Percentiles rank a stretch among this genome's conserved stretches.
Conservation (phyloP, 164 flowering plant species). For the Aristolochia californica region DNA sequence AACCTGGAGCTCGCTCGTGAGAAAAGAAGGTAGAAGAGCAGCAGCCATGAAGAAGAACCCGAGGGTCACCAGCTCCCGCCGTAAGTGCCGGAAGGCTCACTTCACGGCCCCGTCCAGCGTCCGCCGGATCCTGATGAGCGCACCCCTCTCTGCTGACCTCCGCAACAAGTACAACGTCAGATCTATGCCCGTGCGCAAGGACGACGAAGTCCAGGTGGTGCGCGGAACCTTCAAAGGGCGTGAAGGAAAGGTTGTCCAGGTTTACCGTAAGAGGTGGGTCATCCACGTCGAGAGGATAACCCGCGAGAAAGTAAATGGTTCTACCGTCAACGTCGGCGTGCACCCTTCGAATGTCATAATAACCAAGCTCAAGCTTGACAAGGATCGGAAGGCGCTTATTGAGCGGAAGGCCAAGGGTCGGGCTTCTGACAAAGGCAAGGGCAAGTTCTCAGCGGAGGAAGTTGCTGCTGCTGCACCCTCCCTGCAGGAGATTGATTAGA, state of each 20-base stretch:
- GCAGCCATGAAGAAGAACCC: constrained; percentile 5
- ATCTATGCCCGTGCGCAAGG: constrained; percentile 21
- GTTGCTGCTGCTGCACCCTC: constrained; percentile 15
- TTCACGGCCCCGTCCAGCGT: constrained; percentile 13
- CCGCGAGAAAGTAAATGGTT: constrained; percentile 26
- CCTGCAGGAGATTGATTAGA: constrained; percentile 15
- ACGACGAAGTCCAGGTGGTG: constrained; percentile 26
- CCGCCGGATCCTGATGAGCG: constrained; percentile 13
- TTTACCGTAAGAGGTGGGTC: constrained; percentile 22
- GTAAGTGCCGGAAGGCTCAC: constrained; percentile 15
- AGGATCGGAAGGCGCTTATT: constrained; percentile 22
- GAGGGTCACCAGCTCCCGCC: constrained; percentile 10
- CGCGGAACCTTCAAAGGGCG: constrained; percentile 23
- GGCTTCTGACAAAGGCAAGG: constrained; percentile 21
- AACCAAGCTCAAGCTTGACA: constrained; percentile 28
- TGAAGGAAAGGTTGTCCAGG: constrained; percentile 22
- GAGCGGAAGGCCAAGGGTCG: constrained; percentile 28
- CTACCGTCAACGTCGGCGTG: constrained; percentile 27
- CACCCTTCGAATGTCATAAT: constrained; percentile 18
- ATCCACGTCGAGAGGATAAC: constrained; percentile 27
- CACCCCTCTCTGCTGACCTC: constrained; percentile 11
- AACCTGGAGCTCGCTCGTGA: no score
- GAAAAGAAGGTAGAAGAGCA: no score
- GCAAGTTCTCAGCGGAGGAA: constrained; percentile 23
- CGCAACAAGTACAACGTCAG: constrained; percentile 14